Evolutionary conservation across 495 filamentous ascomycete genomes (phyloP).

Genomic region (Trichoderma gamsii): DNA sequence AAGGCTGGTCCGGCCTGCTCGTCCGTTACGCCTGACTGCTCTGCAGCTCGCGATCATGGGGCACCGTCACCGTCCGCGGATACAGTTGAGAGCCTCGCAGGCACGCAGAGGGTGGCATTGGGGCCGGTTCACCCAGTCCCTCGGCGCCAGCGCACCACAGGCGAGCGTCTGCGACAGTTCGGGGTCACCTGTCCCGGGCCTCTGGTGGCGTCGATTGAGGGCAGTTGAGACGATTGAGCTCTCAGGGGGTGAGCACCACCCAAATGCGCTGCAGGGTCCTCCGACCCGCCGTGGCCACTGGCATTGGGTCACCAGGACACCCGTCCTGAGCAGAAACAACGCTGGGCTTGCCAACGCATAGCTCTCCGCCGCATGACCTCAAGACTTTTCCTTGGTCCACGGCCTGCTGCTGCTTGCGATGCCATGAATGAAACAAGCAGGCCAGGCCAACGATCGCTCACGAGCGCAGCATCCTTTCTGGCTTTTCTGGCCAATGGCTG

Average conservation of each 20-base stretch:
- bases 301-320: slow-evolving; percentile 13
- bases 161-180: slow-evolving; percentile 6
- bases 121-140: slow-evolving; percentile 5
- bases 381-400: slow-evolving; percentile 14
- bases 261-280: slow-evolving; percentile 13
- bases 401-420: background rate
- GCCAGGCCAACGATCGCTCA: background rate
- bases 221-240: background rate
- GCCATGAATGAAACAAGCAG: background rate
- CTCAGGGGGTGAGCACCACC: slow-evolving; percentile 1
- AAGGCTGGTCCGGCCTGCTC: background rate
- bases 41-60: slow-evolving; percentile 4
- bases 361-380: slow-evolving; percentile 13
- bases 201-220: background rate
- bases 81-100: slow-evolving; percentile 1
- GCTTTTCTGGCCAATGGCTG: slow-evolving; percentile 1
- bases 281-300: slow-evolving; percentile 2
- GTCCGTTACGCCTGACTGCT: slow-evolving; percentile 1
- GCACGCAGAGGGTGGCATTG: slow-evolving; percentile 9
- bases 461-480: background rate
- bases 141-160: slow-evolving; percentile 12
- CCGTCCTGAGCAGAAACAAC: slow-evolving; percentile 9
- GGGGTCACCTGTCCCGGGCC: slow-evolving; percentile 8
- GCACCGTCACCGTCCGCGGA: background rate
- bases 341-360: slow-evolving; percentile 13